Base-by-base conservation (phyloP, 2,329 filamentous ascomycete genomes). In the Epichloe brachyelytri region DNA sequence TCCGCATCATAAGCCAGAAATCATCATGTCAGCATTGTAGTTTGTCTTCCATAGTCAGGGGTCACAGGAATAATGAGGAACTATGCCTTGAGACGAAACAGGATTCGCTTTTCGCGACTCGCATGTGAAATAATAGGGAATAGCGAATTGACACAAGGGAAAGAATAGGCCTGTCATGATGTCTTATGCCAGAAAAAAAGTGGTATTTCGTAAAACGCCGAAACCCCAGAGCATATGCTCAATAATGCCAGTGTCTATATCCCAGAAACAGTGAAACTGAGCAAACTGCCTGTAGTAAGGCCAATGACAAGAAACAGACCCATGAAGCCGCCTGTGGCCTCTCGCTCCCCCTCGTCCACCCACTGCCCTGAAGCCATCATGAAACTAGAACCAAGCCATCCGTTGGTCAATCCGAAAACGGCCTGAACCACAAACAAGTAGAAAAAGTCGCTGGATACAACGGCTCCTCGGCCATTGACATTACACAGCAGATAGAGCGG, bases 271-370 rank as follows among this genome's bases (percentile, higher is more conserved):
- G 82, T 75, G 67, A 97, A 98, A 65, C 90, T 97, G 64, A 94
- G 66, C 60, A 97, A 67, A 68, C 91, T 97, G n/a, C 93, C 93
- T 22, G 76, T 75, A 2, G 88, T 80, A 67, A 97, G 69, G 0
- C 93, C 93, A 5, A 79, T 80, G 17, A 96, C 87, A n/a, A 97
- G 78, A 65, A 85, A 88, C 56, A 96, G 67, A 3, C 86, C 85
- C 93, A 98, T 97, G 65, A 97, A 97, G 1, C 86, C 88, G 45
- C 91, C 93, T 0, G 89, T 83, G 5, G 88, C 90, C 70, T 95
- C 89, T 36, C 86, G 76, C 71, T 98, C 91, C 10, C 83, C 81
- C 2, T 84, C 79, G 4, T 84, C 83, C 1, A 97, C 90, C 79
- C 83, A 91, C 57, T 86, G 81, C 0, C 78, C 80, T 0, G 89